phyloP scores from a whole-genome alignment of 257 asterid genomes.

The Nicotiana tomentosiformis region DNA sequence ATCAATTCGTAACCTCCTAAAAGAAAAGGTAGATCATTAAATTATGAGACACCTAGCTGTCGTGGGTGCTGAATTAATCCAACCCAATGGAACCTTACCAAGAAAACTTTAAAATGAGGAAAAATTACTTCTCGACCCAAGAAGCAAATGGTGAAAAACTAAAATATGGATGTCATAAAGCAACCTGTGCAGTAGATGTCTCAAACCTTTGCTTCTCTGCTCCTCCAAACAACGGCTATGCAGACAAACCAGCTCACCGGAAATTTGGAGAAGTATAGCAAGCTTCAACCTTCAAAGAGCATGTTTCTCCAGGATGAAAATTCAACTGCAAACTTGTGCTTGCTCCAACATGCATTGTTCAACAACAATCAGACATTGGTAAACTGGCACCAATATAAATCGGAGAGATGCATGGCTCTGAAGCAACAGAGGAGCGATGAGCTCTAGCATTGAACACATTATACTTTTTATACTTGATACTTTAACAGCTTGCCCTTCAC shows the following conservation, averaged over 20 bases:
- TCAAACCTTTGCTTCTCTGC: slow-evolving; percentile 4
- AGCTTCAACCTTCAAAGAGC: slow-evolving; percentile 13
- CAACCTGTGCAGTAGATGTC: slow-evolving; percentile 24
- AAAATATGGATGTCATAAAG: slow-evolving; percentile 9
- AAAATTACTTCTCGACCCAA: slow-evolving; percentile 7
- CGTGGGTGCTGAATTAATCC: neutral
- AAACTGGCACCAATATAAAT: slow-evolving; percentile 2
- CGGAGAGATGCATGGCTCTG: slow-evolving; percentile 7
- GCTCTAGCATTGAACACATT: neutral
- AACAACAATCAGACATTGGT: slow-evolving; percentile 16
- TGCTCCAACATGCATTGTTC: neutral
- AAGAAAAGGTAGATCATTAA: neutral
- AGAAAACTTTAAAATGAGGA: neutral
- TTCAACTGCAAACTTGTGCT: slow-evolving; percentile 1
- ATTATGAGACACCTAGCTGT: neutral
- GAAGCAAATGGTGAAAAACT: neutral
- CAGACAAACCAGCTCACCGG: neutral
- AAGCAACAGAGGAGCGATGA: slow-evolving; percentile 5
- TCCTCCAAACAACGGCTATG: neutral
- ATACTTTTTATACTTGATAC: slow-evolving; percentile 41
- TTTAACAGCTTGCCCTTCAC: slow-evolving; percentile 56
- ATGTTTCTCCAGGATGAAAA: neutral
- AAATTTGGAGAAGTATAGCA: neutral
- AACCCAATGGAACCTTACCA: neutral
- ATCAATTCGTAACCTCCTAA: neutral